Evolutionary conservation across 2,329 filamentous ascomycete species (phyloP).

Genomic region (Basipetospora chlamydospora): DNA sequence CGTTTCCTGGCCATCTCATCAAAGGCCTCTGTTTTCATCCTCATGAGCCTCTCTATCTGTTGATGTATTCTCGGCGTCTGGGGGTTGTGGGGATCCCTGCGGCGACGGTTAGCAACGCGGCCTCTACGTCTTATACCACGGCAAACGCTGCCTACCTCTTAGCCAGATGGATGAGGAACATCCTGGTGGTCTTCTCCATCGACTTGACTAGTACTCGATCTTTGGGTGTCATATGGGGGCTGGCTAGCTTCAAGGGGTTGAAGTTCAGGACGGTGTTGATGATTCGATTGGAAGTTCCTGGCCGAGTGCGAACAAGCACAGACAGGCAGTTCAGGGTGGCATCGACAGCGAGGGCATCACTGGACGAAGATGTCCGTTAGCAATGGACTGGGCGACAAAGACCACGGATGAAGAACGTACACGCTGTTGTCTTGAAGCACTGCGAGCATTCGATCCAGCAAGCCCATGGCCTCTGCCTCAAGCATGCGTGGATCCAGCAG

Average conservation of each 20-base stretch:
- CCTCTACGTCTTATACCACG: no score
- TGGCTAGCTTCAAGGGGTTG: conserved; percentile 74
- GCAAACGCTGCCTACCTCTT: conserved; percentile 52
- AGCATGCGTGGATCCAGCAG: conserved; percentile 66
- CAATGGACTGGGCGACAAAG: no score
- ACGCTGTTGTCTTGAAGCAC: conserved; percentile 76
- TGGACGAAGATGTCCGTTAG: no score
- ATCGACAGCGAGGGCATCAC: conserved; percentile 78
- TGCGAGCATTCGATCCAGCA: conserved; percentile 75
- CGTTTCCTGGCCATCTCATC: conserved; percentile 72
- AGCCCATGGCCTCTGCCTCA: conserved; percentile 82
- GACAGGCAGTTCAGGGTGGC: conserved; percentile 82
- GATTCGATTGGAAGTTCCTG: conserved; percentile 71
- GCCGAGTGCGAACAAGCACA: conserved; percentile 67
- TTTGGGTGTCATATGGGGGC: conserved; percentile 61
- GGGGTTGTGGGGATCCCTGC: conserved; percentile 66
- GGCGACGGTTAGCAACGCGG: conserved; percentile 5
- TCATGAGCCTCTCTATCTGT: conserved; percentile 69
- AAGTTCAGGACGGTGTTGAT: conserved; percentile 76
- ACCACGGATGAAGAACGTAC: conserved; percentile 31
- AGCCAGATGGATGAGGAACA: conserved; percentile 67
- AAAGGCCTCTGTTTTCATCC: conserved; percentile 61
- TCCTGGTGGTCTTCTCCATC: conserved; percentile 84
- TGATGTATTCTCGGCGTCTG: conserved; percentile 69
- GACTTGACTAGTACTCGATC: conserved; percentile 75